These are phyloP conservation scores for Bathelium albidoporum DNA, from an alignment of 495 filamentous ascomycete genomes.

Conservation along the genomic window DNA sequence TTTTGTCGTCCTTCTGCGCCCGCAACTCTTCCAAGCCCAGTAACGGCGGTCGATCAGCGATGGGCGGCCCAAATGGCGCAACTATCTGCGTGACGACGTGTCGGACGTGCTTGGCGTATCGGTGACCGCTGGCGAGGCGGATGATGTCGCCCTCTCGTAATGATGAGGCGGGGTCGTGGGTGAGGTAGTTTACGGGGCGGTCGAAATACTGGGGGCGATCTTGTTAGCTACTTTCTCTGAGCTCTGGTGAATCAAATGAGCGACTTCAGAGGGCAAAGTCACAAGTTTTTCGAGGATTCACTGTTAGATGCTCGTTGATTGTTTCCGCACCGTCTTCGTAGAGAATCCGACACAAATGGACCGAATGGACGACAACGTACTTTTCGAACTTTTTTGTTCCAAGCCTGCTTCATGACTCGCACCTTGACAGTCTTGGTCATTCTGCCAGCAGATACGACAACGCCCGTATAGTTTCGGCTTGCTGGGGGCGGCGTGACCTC, in stretches of 20 bases:
- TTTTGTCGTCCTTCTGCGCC: constrained; percentile 37
- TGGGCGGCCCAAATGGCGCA: constrained; percentile 55
- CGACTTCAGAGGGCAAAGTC: neutral
- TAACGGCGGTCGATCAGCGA: constrained; percentile 53
- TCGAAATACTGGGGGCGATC: constrained; percentile 29
- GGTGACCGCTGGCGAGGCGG: constrained; percentile 58
- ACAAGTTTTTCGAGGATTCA: too few relatives aligned
- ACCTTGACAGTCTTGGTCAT: constrained; percentile 67
- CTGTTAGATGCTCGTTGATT: too few relatives aligned
- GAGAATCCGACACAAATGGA: too few relatives aligned
- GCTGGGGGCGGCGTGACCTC: neutral
- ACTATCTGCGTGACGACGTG: constrained; percentile 73
- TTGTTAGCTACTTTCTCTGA: neutral
- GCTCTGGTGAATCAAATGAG: neutral
- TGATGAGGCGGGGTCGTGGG: constrained; percentile 67
- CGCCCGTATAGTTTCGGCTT: constrained; percentile 33
- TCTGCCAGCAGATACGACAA: constrained; percentile 58
- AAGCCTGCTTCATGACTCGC: constrained; percentile 47
- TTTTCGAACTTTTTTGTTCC: constrained; percentile 43
- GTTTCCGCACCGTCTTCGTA: too few relatives aligned
- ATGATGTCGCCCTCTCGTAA: constrained; percentile 69
- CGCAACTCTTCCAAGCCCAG: constrained; percentile 53
- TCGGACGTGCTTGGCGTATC: constrained; percentile 53
- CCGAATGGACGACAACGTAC: constrained; percentile 16
- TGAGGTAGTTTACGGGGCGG: constrained; percentile 37